Evolutionary conservation across 2,329 filamentous ascomycete species (phyloP).

Genomic region (Anthostomella pinea): DNA sequence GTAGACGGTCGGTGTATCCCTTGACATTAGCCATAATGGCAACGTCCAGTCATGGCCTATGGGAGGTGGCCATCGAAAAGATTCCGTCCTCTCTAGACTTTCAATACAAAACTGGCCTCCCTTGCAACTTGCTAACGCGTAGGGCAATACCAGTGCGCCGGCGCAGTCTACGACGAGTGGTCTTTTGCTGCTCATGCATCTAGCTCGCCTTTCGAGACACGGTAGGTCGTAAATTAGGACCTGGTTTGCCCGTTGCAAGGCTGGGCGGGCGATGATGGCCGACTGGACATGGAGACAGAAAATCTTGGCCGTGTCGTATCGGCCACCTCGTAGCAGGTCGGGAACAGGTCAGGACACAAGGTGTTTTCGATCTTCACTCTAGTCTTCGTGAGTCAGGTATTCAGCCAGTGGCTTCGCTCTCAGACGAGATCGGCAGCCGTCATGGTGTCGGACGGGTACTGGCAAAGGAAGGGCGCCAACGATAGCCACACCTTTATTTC

Average conservation of each 20-base stretch:
- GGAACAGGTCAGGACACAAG: conserved; percentile 16
- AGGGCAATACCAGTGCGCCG: conserved; percentile 24
- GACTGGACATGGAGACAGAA: conserved; percentile 26
- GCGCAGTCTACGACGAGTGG: conserved; percentile 27
- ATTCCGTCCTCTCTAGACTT: conserved; percentile 24
- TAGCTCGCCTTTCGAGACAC: conserved; percentile 17
- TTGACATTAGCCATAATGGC: conserved; percentile 30
- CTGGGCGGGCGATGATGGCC: conserved; percentile 20
- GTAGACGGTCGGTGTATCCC: conserved; percentile 27
- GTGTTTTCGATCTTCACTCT: conserved; percentile 19
- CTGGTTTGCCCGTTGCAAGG: conserved; percentile 23
- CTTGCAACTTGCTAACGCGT: conserved; percentile 24
- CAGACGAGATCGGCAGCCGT: conserved; percentile 21
- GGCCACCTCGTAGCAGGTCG: conserved; percentile 24
- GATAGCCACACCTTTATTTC: conserved; percentile 26
- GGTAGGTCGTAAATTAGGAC: conserved; percentile 17
- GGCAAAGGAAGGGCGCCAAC: conserved; percentile 19
- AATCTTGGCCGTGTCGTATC: conserved; percentile 25
- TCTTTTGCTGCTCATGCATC: conserved; percentile 22
- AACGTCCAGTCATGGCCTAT: conserved; percentile 26
- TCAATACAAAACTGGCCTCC: conserved; percentile 22
- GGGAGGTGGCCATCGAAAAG: conserved; percentile 24
- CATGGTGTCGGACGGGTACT: conserved; percentile 20
- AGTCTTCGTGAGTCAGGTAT: conserved; percentile 19
- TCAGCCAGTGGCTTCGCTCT: conserved; percentile 18